These are phyloP conservation scores for Sherardia arvensis DNA, from an alignment of 257 asterid species.

Conservation along the genomic window DNA sequence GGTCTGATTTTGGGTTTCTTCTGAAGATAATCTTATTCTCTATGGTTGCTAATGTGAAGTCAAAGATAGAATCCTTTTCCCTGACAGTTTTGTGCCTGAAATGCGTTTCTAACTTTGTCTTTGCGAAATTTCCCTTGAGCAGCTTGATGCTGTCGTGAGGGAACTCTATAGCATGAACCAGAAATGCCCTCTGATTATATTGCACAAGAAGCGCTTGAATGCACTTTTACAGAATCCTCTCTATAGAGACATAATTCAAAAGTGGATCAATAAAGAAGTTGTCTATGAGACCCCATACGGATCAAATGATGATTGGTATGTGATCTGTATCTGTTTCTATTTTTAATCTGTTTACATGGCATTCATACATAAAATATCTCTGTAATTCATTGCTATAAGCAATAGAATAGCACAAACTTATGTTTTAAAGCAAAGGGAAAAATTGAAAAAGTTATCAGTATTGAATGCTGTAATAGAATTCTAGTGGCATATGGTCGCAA, in stretches of 20 bases:
- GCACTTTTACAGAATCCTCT: slow-evolving; percentile 63
- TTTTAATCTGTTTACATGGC: not conserved
- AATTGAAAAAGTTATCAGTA: too few species aligned
- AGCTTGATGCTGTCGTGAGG: slow-evolving; percentile 84
- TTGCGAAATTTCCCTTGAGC: slow-evolving; percentile 45
- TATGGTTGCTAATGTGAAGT: not conserved
- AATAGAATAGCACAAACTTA: not conserved
- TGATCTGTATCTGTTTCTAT: slow-evolving; percentile 6
- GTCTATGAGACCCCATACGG: slow-evolving; percentile 85
- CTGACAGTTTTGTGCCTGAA: slow-evolving; percentile 7
- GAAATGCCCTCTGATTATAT: slow-evolving; percentile 68
- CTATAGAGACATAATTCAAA: slow-evolving; percentile 55
- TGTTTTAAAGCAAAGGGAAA: too few species aligned
- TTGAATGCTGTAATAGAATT: not conserved
- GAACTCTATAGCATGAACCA: slow-evolving; percentile 49
- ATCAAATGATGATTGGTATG: slow-evolving; percentile 88
- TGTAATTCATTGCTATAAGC: not conserved
- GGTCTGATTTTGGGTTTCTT: not conserved
- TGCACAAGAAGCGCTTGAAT: slow-evolving; percentile 71
- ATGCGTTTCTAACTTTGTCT: not conserved
- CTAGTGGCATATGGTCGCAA: not conserved
- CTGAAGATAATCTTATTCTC: not conserved
- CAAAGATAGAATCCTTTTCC: not conserved
- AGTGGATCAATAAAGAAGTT: slow-evolving; percentile 59
- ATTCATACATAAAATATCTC: not conserved